Evolutionary conservation across 2,329 filamentous ascomycete species (phyloP), one percentile per base, ranked within the genome.

Genomic region (Phyllosticta citrichinensis): DNA sequence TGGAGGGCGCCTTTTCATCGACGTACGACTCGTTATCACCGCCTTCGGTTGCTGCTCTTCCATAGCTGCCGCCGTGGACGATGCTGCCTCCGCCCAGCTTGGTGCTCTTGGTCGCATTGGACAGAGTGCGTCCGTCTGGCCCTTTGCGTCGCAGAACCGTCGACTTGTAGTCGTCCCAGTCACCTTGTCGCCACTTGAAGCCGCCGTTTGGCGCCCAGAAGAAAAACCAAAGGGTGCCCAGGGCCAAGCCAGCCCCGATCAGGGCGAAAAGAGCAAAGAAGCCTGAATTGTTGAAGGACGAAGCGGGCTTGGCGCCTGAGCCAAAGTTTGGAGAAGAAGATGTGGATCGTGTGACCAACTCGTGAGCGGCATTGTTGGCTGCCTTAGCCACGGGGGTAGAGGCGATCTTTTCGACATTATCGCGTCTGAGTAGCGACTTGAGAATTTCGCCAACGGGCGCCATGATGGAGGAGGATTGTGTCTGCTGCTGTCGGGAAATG

Each of bases 101-200:
- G 1, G 92, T 97, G 68, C 85, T 87, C 68, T 85, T 84, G 1
- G 91, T 96, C 0, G 89, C 92, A 60, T 90, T 89, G 60, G 85
- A 88, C 4, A 97, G 80, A 1, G 93, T 86, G 53, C 88, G 92
- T 51, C 93, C 93, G 75, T 97, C 92, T 5, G 92, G 91, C 0
- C 91, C 92, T 69, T 88, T 91, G 58, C 92, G 88, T 52, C 94
- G 84, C 54, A 99, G 76, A 1, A 99, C 94, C 0, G 93, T 97
- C 1, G 88, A 87, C 74, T 97, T 97, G 83, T 99, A 99, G 70
- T 99, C 94, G 5, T 97, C 93, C 93, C 94, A 99, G 75, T 99
- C 94, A 40, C 84, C 81, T 64, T 95, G 79, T 55, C 83, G 82
- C 81, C 91, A 97, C 65, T 88, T 79, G 78, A 97, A 97, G 14